These are phyloP conservation scores for Hyphodiscus sp. DNA, from an alignment of 2,329 filamentous ascomycete genomes.

Conservation along the genomic window DNA sequence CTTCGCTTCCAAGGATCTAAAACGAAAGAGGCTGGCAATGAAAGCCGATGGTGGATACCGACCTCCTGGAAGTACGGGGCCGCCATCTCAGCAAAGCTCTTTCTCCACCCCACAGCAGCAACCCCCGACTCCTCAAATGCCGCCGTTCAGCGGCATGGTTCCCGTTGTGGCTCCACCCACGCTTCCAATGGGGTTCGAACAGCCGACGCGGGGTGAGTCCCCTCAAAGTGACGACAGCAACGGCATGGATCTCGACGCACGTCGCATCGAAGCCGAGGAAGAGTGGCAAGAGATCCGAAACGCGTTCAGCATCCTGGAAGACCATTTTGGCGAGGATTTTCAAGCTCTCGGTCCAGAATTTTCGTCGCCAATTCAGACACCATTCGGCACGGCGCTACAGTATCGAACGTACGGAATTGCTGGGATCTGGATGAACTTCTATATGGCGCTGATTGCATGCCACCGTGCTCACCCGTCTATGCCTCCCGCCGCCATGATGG, in stretches of 20 bases:
- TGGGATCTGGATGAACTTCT: constrained; percentile 80
- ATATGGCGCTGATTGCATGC: constrained; percentile 79
- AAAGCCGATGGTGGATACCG: constrained; percentile 42
- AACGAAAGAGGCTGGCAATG: constrained; percentile 66
- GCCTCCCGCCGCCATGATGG: constrained; percentile 81
- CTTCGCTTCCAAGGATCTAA: constrained; percentile 71
- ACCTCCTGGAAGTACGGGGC: constrained; percentile 22
- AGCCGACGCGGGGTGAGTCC: constrained; percentile 11
- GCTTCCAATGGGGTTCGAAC: constrained; percentile 28
- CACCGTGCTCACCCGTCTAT: constrained; percentile 79
- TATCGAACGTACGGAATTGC: constrained; percentile 86
- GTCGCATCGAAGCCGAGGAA: constrained; percentile 23
- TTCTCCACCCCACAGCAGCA: background rate
- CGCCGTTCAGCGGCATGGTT: constrained; percentile 27
- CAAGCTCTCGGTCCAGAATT: constrained; percentile 66
- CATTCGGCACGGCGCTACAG: constrained; percentile 75
- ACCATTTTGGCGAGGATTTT: constrained; percentile 67
- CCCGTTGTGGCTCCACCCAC: constrained; percentile 21
- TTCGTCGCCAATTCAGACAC: constrained; percentile 54
- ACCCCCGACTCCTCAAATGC: constrained; percentile 16
- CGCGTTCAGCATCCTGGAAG: constrained; percentile 62
- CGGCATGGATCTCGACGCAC: constrained; percentile 22
- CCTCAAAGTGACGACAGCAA: constrained; percentile 18
- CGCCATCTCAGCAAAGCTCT: constrained; percentile 1
- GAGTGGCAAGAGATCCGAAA: constrained; percentile 74